Conservation (phyloP, 2,329 filamentous ascomycete species). For the Xylariaceae sp. region DNA sequence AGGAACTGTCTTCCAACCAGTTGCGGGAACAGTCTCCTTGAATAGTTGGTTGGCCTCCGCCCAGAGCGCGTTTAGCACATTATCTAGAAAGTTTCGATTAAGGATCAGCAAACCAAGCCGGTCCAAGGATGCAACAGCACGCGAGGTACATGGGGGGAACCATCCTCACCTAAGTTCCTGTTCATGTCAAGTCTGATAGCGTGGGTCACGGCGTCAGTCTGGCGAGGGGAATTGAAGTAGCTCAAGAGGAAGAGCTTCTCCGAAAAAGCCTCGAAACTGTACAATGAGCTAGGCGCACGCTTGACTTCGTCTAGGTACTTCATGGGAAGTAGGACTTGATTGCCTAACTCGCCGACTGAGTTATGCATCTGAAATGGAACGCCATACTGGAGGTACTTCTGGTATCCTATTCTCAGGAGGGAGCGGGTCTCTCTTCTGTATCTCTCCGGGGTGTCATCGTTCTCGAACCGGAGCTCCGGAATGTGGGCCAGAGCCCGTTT, state of each 20-base stretch:
- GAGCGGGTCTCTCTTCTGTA: constrained; percentile 3
- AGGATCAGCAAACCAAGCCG: constrained; percentile 1
- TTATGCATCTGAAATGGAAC: constrained; percentile 17
- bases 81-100: neutral
- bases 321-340: constrained; percentile 13
- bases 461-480: constrained; percentile 11
- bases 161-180: constrained; percentile 7
- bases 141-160: neutral
- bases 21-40: neutral
- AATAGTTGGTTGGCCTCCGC: neutral
- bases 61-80: constrained; percentile 2
- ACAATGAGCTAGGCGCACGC: constrained; percentile 10
- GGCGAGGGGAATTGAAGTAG: constrained; percentile 6
- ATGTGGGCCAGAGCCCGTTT: constrained; percentile 9
- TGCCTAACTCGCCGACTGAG: constrained; percentile 7
- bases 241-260: constrained; percentile 13
- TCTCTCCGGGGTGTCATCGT: constrained; percentile 6
- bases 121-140: neutral
- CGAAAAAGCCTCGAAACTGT: constrained; percentile 15
- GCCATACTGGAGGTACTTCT: constrained; percentile 13
- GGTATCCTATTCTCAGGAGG: constrained; percentile 5
- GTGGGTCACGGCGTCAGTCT: constrained; percentile 5
- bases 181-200: constrained; percentile 4
- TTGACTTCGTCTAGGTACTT: constrained; percentile 20
- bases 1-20: constrained; percentile 1